These are phyloP conservation scores for Trametes maxima DNA, from an alignment of 768 basidiomycete genomes.

Conservation along the genomic window DNA sequence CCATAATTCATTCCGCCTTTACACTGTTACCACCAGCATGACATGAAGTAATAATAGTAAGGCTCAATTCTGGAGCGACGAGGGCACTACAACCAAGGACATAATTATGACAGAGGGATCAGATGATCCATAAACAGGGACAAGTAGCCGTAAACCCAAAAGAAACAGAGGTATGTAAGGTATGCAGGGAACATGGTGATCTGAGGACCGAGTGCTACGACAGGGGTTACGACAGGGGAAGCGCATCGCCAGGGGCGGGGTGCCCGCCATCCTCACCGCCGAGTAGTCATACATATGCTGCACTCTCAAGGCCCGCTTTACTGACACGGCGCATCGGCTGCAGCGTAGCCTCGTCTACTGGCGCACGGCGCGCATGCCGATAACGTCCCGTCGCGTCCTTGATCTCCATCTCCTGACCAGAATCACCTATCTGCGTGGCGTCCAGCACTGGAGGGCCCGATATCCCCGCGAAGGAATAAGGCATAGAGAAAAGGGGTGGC, in stretches of 20 bases:
- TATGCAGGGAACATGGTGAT: neutral
- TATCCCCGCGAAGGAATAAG: conserved; percentile 31
- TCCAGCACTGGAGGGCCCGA: conserved; percentile 32
- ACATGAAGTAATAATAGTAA: neutral
- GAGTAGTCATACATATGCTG: conserved; percentile 24
- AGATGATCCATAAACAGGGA: neutral
- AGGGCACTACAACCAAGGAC: too few species aligned
- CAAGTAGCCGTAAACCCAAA: neutral
- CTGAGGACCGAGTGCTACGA: neutral
- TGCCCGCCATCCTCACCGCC: neutral
- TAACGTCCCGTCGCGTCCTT: conserved; percentile 85
- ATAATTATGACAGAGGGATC: too few species aligned
- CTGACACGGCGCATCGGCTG: conserved; percentile 90
- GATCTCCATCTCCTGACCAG: conserved; percentile 85
- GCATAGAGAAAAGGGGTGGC: conserved; percentile 53
- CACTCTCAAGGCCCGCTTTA: conserved; percentile 89
- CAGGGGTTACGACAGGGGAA: neutral
- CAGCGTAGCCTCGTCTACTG: conserved; percentile 84
- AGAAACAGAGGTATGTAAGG: neutral
- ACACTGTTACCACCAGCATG: too few species aligned
- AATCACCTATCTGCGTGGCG: conserved; percentile 56
- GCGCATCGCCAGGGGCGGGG: neutral
- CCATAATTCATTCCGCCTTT: too few species aligned
- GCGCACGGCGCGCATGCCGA: conserved; percentile 82
- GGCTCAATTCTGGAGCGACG: too few species aligned